phyloP scores from a whole-genome alignment of 257 asterid species.

The Penstemon davidsonii region DNA sequence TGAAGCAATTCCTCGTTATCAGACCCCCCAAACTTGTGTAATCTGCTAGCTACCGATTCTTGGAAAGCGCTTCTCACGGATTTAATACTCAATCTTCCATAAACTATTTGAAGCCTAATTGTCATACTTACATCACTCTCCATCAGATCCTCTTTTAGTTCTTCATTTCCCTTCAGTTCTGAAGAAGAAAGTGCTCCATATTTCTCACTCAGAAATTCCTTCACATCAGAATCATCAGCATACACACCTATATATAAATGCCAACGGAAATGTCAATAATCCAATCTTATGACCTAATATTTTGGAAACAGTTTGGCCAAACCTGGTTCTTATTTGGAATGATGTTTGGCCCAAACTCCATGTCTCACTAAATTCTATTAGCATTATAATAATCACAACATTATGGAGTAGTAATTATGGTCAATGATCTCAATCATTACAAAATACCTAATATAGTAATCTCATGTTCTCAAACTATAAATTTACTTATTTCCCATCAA shows the following conservation, averaged over 20 bases:
- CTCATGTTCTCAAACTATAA: no score
- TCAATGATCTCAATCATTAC: no score
- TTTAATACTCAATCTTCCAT: slow-evolving; percentile 70
- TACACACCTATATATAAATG: slow-evolving; percentile 55
- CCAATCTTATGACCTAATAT: neutral
- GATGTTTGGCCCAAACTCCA: no score
- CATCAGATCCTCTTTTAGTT: slow-evolving; percentile 55
- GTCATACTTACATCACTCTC: slow-evolving; percentile 74
- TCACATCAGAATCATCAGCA: slow-evolving; percentile 70
- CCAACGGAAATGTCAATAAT: slow-evolving; percentile 13
- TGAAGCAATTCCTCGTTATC: slow-evolving; percentile 70
- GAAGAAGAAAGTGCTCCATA: slow-evolving; percentile 38
- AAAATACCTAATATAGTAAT: no score
- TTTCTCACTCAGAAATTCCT: slow-evolving; percentile 58
- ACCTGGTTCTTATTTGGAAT: no score
- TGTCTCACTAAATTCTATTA: no score
- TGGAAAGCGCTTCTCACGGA: slow-evolving; percentile 79
- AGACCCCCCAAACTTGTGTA: slow-evolving; percentile 61
- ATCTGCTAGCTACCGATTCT: slow-evolving; percentile 78
- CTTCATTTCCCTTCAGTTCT: slow-evolving; percentile 50
- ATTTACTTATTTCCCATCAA: no score
- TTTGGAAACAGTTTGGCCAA: neutral
- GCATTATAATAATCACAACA: no score
- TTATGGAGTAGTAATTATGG: no score
- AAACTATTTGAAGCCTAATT: slow-evolving; percentile 84